Percentiles rank a stretch among this genome's conserved stretches.
These are phyloP conservation scores for Wickerhamomyces sydowiorum DNA, from an alignment of 805 yeast species.

Conservation along the genomic window DNA sequence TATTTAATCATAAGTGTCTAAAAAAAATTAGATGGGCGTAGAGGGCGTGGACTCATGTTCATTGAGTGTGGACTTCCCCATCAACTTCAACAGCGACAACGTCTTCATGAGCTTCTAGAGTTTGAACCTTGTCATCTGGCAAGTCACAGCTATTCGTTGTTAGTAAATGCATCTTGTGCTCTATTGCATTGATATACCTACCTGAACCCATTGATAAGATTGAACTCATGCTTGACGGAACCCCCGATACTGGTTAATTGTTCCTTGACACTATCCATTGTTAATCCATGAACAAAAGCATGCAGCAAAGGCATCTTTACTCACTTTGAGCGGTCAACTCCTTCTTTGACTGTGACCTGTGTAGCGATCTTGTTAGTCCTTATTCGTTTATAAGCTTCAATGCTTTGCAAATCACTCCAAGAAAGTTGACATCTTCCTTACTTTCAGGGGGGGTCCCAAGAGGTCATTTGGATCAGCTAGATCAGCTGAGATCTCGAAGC, in stretches of 20 bases:
- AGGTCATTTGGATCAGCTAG: too few relatives aligned
- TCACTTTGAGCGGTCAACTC: too few relatives aligned
- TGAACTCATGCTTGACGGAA: conserved; percentile 51
- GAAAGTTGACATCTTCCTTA: too few relatives aligned
- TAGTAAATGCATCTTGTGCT: too few relatives aligned
- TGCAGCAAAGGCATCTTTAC: too few relatives aligned
- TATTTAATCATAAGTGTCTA: too few relatives aligned
- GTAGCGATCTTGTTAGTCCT: too few relatives aligned
- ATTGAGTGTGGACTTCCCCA: conserved; percentile 49
- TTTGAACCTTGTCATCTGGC: conserved; percentile 44
- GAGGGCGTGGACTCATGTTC: conserved; percentile 1
- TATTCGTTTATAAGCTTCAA: too few relatives aligned
- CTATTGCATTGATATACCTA: neutral
- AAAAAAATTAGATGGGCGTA: neutral
- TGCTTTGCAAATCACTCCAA: too few relatives aligned
- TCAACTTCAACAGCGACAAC: conserved; percentile 65
- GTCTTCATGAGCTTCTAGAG: conserved; percentile 42
- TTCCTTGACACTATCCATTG: conserved; percentile 40
- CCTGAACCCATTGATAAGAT: conserved; percentile 61
- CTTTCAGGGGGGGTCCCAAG: too few relatives aligned
- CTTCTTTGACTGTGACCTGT: too few relatives aligned
- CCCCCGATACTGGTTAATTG: conserved; percentile 51
- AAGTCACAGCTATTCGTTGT: conserved; percentile 32
- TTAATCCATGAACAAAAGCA: conserved; percentile 5
- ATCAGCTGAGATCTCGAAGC: too few relatives aligned